Percentiles rank a stretch among this genome's conserved stretches.
Evolutionary conservation across 2,329 filamentous ascomycete species (phyloP).

Genomic region (Corinectria fuckeliana): DNA sequence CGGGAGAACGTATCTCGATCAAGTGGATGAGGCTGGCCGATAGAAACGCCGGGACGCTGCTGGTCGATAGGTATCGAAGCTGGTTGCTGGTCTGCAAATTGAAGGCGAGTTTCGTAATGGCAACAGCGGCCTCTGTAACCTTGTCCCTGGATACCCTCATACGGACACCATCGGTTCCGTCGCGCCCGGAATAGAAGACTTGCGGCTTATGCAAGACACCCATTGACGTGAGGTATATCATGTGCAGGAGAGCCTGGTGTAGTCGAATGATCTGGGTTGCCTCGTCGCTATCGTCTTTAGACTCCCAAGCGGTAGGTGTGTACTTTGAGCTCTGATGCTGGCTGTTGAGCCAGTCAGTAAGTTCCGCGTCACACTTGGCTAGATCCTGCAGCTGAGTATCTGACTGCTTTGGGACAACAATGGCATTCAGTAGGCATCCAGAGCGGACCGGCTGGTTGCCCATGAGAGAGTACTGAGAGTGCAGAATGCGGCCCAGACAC

Average conservation of each 20-base stretch:
- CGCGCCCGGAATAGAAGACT: not conserved
- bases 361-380: constrained; percentile 7
- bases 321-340: constrained; percentile 11
- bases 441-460: not conserved
- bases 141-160: constrained; percentile 7
- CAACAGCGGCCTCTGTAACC: constrained; percentile 9
- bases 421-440: constrained; percentile 1
- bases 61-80: constrained; percentile 15
- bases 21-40: constrained; percentile 14
- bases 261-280: constrained; percentile 1
- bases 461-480: constrained; percentile 12
- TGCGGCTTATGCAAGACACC: constrained; percentile 14
- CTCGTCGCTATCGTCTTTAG: not conserved
- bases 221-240: constrained; percentile 12
- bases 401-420: not conserved
- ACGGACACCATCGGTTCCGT: too few relatives aligned
- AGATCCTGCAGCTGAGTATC: not conserved
- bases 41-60: constrained; percentile 14
- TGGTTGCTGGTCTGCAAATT: constrained; percentile 6
- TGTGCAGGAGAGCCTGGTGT: constrained; percentile 9
- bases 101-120: constrained; percentile 14
- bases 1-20: constrained; percentile 4
- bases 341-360: constrained; percentile 4
- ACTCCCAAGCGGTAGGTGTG: not conserved
- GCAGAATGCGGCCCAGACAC: constrained; percentile 12